These are phyloP conservation scores for Rhododendron simsii DNA, from an alignment of 148 eudicot genomes.

Conservation along the genomic window DNA sequence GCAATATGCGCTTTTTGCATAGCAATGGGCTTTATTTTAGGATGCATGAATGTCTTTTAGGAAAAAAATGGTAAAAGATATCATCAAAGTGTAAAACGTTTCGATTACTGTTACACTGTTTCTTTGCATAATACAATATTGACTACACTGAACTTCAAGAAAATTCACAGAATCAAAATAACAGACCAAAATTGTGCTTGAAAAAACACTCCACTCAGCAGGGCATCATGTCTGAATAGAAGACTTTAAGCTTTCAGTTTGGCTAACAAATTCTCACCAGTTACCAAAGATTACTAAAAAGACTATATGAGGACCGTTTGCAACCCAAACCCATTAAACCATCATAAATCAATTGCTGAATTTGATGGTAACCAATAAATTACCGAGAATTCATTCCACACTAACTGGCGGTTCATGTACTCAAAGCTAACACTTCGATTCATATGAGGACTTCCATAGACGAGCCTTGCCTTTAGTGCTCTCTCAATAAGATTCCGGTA, in stretches of 20 bases:
- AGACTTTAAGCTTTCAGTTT: neutral
- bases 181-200: neutral
- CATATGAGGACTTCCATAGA: conserved; percentile 93
- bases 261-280: neutral
- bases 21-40: neutral
- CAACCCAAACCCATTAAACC: neutral
- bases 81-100: neutral
- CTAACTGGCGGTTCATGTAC: conserved; percentile 98
- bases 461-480: conserved; percentile 85
- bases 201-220: neutral
- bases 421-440: conserved; percentile 97
- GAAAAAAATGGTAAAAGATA: neutral
- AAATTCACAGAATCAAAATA: neutral
- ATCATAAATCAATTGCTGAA: neutral
- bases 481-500: conserved; percentile 90
- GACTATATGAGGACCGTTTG: neutral
- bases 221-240: neutral
- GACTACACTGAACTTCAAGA: neutral
- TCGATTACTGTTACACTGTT: neutral
- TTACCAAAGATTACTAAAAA: neutral
- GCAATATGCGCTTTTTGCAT: neutral
- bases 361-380: conserved; percentile 2
- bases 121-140: conserved; percentile 1
- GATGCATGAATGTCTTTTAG: neutral
- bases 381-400: conserved; percentile 99